Evolutionary conservation across 768 basidiomycete species (phyloP), one percentile per base, ranked within the genome.

Genomic region (Tricholoma flavovirens): DNA sequence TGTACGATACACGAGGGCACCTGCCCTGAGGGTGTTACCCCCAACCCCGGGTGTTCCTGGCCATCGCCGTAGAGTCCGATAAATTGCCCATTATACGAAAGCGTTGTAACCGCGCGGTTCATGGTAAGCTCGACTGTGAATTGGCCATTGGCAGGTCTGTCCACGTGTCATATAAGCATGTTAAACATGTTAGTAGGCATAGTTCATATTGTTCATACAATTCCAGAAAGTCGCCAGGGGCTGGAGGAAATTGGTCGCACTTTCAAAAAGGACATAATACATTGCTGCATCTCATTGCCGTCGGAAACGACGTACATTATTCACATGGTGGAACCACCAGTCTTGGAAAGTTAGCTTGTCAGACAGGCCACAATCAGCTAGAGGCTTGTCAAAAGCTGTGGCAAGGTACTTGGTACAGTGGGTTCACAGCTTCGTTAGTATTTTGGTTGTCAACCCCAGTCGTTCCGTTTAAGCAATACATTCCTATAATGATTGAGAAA

Each of bases 71-170:
- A 81, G 2, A 67, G 71, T 6, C 68, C 66, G 1, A 68, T 59
- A 57, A 66, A 67, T 19, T 64, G 19, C 15, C 78, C 77, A 45
- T 66, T 56, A 59, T 73, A 78, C 0, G 77, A 76, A 14, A 78
- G 64, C 3, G 70, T 62, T 21, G 80, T 81, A 58, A 74, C 68
- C 26, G 73, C 81, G n/a, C 76, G 76, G 64, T 83, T 81, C 15
- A 73, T 67, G 9, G 77, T 77, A 21, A 81, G 67, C 64, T 82
- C 79, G 14, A 81, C 73, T 1, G 71, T 73, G 64, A 82, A 79
- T 32, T 69, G 61, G 29, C 72, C 71, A 53, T 79, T 79, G 1
- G 77, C 81, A 29, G 80, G 81, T 17, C 80, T 61, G 9, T 19
- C 21, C 14, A 9, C n/a, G 10, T 3, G 2, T 35, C 11, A 19